Conservation (phyloP, 2,329 filamentous ascomycete genomes). For the Nannizzia gypsea region DNA sequence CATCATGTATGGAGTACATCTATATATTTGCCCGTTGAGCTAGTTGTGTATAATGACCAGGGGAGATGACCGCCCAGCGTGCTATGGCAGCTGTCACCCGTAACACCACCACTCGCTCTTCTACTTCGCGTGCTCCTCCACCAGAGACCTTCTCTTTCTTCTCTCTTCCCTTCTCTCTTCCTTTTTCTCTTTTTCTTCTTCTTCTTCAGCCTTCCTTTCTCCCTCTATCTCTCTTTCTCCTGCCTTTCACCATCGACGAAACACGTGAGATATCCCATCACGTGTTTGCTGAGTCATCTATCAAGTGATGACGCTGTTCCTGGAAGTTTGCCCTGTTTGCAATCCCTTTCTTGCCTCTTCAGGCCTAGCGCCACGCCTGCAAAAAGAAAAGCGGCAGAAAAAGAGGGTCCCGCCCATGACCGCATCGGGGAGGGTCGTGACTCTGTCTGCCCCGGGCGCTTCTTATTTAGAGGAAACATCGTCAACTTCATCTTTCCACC, state of each 20-base stretch:
- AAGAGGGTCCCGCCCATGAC: background rate
- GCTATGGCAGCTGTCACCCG: background rate
- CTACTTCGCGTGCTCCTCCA: background rate
- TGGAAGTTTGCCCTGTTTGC: constrained; percentile 9
- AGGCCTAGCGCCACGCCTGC: background rate
- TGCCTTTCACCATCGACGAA: background rate
- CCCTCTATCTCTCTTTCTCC: no score
- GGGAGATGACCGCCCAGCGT: constrained; percentile 1
- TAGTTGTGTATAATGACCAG: background rate
- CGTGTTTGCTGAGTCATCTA: background rate
- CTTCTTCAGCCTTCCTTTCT: background rate
- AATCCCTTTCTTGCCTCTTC: background rate
- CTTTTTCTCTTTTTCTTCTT: background rate
- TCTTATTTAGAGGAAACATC: background rate
- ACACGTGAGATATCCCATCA: background rate
- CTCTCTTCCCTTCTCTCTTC: background rate
- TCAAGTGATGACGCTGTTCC: background rate
- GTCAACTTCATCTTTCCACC: background rate
- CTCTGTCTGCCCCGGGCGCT: background rate
- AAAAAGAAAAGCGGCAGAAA: background rate
- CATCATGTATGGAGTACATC: background rate
- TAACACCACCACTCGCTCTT: background rate
- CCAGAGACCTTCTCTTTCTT: background rate
- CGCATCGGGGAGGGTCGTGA: background rate
- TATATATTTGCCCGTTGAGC: background rate